phyloP scores from a whole-genome alignment of 179 eudicot species.

The Sideroxylon spinosum region DNA sequence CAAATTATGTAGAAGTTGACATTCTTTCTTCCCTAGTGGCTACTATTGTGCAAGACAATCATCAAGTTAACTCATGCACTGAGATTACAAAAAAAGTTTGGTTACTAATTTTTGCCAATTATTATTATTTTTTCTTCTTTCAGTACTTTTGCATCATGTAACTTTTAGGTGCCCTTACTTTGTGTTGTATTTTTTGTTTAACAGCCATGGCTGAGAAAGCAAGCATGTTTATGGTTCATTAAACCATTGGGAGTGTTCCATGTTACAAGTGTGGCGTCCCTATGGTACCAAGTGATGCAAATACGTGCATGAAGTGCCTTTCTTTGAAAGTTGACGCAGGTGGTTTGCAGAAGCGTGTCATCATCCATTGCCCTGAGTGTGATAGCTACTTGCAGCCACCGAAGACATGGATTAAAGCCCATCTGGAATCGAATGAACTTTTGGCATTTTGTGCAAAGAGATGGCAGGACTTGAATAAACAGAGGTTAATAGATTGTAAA shows the following conservation, averaged over 20 bases:
- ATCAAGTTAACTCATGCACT: no score
- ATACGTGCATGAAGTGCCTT: background rate
- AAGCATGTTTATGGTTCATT: background rate
- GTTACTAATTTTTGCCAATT: no score
- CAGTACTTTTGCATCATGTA: no score
- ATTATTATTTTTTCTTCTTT: no score
- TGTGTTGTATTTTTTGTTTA: background rate
- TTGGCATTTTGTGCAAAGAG: constrained; percentile 46
- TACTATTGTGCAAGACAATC: no score
- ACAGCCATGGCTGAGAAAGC: constrained; percentile 2
- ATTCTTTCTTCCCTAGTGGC: no score
- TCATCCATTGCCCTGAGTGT: constrained; percentile 34
- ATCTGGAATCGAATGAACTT: constrained; percentile 47
- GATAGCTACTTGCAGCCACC: constrained; percentile 57
- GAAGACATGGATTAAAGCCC: constrained; percentile 45
- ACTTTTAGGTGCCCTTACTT: background rate
- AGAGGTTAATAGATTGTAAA: constrained; percentile 39
- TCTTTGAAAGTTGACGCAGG: background rate
- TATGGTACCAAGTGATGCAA: background rate
- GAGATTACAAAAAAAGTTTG: no score
- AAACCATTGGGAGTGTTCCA: background rate
- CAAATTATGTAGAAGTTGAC: no score
- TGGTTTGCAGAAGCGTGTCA: background rate
- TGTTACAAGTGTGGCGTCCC: background rate
- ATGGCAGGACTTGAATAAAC: constrained; percentile 43